These are phyloP conservation scores for Graphilbum ipis-grandicollis DNA, from an alignment of 2,329 filamentous ascomycete genomes.

Conservation along the genomic window DNA sequence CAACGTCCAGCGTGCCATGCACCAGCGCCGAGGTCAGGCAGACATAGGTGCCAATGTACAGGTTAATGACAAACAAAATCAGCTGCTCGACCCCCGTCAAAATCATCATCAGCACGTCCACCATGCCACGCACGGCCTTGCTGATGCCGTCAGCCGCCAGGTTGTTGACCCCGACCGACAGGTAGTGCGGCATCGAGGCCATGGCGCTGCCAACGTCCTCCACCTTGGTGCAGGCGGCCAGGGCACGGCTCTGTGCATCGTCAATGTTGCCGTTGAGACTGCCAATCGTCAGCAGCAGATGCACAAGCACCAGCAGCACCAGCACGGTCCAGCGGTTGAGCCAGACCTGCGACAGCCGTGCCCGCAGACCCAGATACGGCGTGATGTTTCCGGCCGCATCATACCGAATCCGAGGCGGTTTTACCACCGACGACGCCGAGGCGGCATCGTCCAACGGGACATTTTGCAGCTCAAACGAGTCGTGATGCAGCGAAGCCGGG, in stretches of 20 bases:
- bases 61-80: slow-evolving; percentile 80
- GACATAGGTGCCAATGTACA: slow-evolving; percentile 76
- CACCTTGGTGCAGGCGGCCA: slow-evolving; percentile 79
- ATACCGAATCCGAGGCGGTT: too few relatives aligned
- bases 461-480: slow-evolving; percentile 17
- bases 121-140: slow-evolving; percentile 62
- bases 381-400: slow-evolving; percentile 56
- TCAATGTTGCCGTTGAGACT: slow-evolving; percentile 57
- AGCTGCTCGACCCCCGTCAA: slow-evolving; percentile 75
- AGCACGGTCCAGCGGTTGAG: slow-evolving; percentile 95
- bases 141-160: slow-evolving; percentile 67
- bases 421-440: slow-evolving; percentile 13
- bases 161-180: slow-evolving; percentile 75
- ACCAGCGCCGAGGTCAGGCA: slow-evolving; percentile 78
- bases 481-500: slow-evolving; percentile 14
- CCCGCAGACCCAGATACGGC: slow-evolving; percentile 79
- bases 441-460: slow-evolving; percentile 22
- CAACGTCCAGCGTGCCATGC: slow-evolving; percentile 59
- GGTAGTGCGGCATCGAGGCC: slow-evolving; percentile 96
- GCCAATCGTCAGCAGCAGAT: slow-evolving; percentile 59
- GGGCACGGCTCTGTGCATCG: slow-evolving; percentile 62
- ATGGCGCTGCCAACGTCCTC: slow-evolving; percentile 87
- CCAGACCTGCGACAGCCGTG: slow-evolving; percentile 89
- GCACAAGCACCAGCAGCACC: slow-evolving; percentile 66
- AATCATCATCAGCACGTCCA: slow-evolving; percentile 59